These are phyloP conservation scores for Pneumocystis canis DNA, from an alignment of 1,139 yeast species.

Conservation along the genomic window DNA sequence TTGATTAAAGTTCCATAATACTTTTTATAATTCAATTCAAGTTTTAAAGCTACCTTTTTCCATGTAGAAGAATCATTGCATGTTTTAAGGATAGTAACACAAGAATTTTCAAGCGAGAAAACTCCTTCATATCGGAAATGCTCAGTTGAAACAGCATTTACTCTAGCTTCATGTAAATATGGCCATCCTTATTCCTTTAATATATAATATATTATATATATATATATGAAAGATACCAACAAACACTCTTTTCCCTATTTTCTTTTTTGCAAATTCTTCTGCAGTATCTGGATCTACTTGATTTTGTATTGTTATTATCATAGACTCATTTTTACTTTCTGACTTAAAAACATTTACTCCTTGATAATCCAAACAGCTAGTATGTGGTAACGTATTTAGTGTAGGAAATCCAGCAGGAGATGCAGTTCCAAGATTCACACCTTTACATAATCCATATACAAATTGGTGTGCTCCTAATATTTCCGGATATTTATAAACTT, in stretches of 20 bases:
- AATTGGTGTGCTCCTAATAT: constrained; percentile 31
- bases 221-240: constrained; percentile 25
- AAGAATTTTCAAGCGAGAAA: constrained; percentile 21
- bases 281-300: constrained; percentile 35
- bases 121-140: constrained; percentile 30
- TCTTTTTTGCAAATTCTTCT: constrained; percentile 41
- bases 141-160: constrained; percentile 49
- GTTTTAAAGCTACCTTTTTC: constrained; percentile 24
- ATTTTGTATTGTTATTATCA: constrained; percentile 50
- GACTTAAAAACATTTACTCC: constrained; percentile 71
- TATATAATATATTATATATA: background rate
- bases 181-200: constrained; percentile 47
- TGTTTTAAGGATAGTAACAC: constrained; percentile 31
- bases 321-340: constrained; percentile 70
- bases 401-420: constrained; percentile 86
- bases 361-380: constrained; percentile 36
- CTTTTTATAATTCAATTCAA: constrained; percentile 31
- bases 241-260: constrained; percentile 47
- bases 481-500: constrained; percentile 37
- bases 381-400: constrained; percentile 52
- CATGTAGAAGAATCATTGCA: constrained; percentile 33
- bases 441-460: constrained; percentile 47
- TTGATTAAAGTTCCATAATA: constrained; percentile 48
- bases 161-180: constrained; percentile 63
- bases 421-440: constrained; percentile 55